A percentile compares a stretch with the other conserved stretches of the same genome.
Conservation (phyloP, 345 rosid genomes). For the Conringia planisiliqua region DNA sequence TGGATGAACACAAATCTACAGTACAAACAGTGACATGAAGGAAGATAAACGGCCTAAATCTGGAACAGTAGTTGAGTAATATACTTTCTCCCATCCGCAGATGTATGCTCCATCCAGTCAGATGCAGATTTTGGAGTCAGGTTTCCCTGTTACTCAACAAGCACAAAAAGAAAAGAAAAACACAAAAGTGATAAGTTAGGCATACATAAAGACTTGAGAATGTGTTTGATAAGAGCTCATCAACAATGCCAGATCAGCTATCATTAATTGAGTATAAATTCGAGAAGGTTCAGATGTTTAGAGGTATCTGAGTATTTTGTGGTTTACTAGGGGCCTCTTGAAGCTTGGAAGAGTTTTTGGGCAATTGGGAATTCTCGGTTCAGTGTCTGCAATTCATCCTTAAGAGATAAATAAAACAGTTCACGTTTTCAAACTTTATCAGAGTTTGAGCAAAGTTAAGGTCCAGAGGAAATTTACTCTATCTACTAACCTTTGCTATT, state of each 20-base stretch:
- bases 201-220: not conserved
- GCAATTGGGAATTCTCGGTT: not conserved
- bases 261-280: not conserved
- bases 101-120: constrained; percentile 95
- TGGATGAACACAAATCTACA: not conserved
- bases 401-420: not conserved
- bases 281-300: not conserved
- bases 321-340: not conserved
- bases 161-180: not conserved
- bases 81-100: constrained; percentile 89
- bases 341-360: not conserved
- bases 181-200: not conserved
- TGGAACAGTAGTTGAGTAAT: constrained; percentile 16
- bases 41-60: not conserved
- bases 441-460: not conserved
- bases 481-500: not conserved
- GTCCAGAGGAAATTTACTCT: not conserved
- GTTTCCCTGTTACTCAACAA: constrained; percentile 30
- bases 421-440: not conserved
- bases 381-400: not conserved
- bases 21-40: constrained; percentile 2
- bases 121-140: constrained; percentile 52
- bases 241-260: constrained; percentile 2
- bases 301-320: not conserved
- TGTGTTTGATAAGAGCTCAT: constrained; percentile 2